Conservation (phyloP, 1,284 basidiomycete species). For the Tilletia horrida region DNA sequence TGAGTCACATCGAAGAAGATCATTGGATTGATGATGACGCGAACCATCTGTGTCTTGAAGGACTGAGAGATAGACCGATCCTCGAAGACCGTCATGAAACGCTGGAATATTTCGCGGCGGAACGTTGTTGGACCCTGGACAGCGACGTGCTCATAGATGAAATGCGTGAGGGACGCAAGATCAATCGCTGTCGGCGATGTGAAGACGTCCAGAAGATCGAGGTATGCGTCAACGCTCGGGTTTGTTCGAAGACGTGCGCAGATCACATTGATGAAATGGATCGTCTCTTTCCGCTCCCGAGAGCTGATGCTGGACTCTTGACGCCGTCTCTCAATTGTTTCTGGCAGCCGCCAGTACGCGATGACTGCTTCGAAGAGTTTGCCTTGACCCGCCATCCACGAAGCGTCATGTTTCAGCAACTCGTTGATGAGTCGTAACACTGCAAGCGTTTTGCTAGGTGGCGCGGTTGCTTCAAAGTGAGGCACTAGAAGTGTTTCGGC, state of each 20-base stretch:
- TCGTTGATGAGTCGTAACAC: conserved; percentile 74
- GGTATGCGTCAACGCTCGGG: conserved; percentile 78
- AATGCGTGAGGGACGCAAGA: conserved; percentile 74
- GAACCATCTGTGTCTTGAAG: conserved; percentile 82
- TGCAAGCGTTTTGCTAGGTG: conserved; percentile 31
- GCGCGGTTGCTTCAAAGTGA: conserved; percentile 36
- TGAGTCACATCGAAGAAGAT: conserved; percentile 9
- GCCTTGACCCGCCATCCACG: conserved; percentile 64
- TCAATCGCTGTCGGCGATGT: conserved; percentile 79
- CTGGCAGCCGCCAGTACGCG: conserved; percentile 44
- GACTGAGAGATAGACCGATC: conserved; percentile 67
- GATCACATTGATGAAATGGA: conserved; percentile 30
- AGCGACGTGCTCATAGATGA: conserved; percentile 83
- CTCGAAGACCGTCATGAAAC: conserved; percentile 81
- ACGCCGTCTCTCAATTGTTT: conserved; percentile 24
- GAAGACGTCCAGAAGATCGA: conserved; percentile 81
- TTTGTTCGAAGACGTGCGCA: conserved; percentile 62
- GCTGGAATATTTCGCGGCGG: conserved; percentile 75
- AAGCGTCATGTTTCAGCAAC: conserved; percentile 66
- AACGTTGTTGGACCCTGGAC: conserved; percentile 62
- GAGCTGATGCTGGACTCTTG: conserved; percentile 19
- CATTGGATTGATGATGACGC: conserved; percentile 83
- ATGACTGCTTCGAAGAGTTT: conserved; percentile 53
- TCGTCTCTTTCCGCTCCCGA: conserved; percentile 18
- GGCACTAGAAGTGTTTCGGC: conserved; percentile 39